Conservation (phyloP, 2,329 filamentous ascomycete species). For the Xylaria sp. region DNA sequence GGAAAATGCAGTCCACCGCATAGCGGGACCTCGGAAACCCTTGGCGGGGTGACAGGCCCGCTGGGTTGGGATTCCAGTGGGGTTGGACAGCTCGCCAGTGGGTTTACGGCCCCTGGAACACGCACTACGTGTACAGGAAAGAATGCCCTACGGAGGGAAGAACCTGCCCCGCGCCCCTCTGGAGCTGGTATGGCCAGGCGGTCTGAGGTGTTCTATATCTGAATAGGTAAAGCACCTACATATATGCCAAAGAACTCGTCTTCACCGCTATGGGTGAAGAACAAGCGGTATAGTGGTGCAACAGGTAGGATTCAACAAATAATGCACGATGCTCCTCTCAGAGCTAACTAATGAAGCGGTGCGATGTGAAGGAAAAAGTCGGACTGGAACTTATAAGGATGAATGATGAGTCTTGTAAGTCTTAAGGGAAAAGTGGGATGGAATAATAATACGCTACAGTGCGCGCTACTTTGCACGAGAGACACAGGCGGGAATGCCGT, state of each 20-base stretch:
- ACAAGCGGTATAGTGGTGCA: conserved; percentile 32
- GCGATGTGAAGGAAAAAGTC: conserved; percentile 18
- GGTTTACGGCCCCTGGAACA: conserved; percentile 28
- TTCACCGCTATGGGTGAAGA: conserved; percentile 35
- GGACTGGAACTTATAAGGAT: conserved; percentile 11
- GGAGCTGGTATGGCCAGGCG: conserved; percentile 36
- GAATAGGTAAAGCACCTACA: conserved; percentile 41
- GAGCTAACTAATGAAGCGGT: conserved; percentile 23
- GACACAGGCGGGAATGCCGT: conserved; percentile 34
- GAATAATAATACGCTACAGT: conserved; percentile 27
- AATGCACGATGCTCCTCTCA: conserved; percentile 13
- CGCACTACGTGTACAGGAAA: conserved; percentile 31
- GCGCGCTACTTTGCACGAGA: conserved; percentile 17
- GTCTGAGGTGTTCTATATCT: conserved; percentile 37
- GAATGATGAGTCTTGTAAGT: not conserved
- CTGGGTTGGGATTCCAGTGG: conserved; percentile 38
- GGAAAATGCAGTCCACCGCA: conserved; percentile 26
- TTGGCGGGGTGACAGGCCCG: conserved; percentile 39
- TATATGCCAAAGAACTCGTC: conserved; percentile 32
- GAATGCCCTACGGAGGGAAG: conserved; percentile 30
- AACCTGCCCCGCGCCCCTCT: conserved; percentile 37
- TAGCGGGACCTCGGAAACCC: conserved; percentile 23
- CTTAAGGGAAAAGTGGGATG: conserved; percentile 22
- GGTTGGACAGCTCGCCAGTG: conserved; percentile 29
- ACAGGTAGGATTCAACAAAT: conserved; percentile 5